These are phyloP conservation scores for Ocimum tenuiflorum DNA, from an alignment of 257 asterid genomes.

Conservation along the genomic window DNA sequence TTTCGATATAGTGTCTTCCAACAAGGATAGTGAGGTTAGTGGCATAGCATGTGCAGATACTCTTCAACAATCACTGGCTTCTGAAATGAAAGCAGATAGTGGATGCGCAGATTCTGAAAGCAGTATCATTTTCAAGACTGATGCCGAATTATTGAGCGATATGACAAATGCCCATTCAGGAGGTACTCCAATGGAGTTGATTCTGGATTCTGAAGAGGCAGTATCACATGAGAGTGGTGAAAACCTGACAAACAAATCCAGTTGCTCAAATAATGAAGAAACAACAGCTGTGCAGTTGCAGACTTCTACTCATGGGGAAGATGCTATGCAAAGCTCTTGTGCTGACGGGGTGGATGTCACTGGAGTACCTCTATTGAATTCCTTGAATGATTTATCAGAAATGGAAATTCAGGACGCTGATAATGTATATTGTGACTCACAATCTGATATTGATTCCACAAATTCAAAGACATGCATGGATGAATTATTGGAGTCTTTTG, in stretches of 20 bases:
- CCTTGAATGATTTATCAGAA: constrained; percentile 50
- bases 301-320: constrained; percentile 37
- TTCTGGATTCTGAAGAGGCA: constrained; percentile 38
- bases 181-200: constrained; percentile 27
- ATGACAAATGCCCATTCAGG: constrained; percentile 28
- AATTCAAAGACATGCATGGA: constrained; percentile 44
- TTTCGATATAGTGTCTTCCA: constrained; percentile 31
- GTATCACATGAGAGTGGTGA: constrained; percentile 34
- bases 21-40: constrained; percentile 30
- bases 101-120: constrained; percentile 42
- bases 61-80: constrained; percentile 32
- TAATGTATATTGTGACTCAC: constrained; percentile 41
- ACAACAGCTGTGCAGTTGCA: constrained; percentile 28
- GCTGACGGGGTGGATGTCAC: constrained; percentile 35
- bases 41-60: constrained; percentile 28
- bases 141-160: constrained; percentile 34
- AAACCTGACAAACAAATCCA: constrained; percentile 23
- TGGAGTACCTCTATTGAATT: constrained; percentile 30
- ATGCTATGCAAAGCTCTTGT: constrained; percentile 24
- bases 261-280: constrained; percentile 27
- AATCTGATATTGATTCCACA: constrained; percentile 50
- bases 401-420: constrained; percentile 49
- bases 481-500: constrained; percentile 40
- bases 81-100: constrained; percentile 46
- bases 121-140: constrained; percentile 27